Base-by-base conservation (phyloP, 345 rosid genomes). In the Corchorus capsularis region DNA sequence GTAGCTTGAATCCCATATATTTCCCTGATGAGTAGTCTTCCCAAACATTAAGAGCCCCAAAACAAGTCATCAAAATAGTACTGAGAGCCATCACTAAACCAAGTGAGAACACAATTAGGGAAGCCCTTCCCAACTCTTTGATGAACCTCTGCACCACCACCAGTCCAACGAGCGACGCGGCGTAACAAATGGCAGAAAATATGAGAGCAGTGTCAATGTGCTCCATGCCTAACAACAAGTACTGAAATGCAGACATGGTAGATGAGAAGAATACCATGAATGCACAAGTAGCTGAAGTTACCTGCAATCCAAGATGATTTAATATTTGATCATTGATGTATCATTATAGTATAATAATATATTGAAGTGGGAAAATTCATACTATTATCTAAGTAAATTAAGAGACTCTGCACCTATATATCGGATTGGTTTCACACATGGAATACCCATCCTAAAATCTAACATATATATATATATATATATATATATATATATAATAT, bases 61-160 rank as follows among this genome's bases (percentile, higher is more conserved):
- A 93, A 72, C 93, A 86, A 78, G 97, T 93, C 66, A 91, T 87
- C 73, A 94, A 76, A 75, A 91, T 82, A 2, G 93, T 82, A 43
- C 98, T 91, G 83, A 91, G 74, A 34, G 91, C 94, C 98, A 92
- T 92, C 34, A 90, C 98, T 2, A 71, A 86, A 65, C 92, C 81
- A 56, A 94, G 91, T 0, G 93, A 94, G 83, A 94, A 94, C n/a
- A 93, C 96, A 5, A 95, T 93, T 41, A 92, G 81, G 3, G 99
- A 95, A 32, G 94, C 97, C 60, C 98, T 86, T 20, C 98, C 98
- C 13, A 73, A 85, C 65, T 84, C 68, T 11, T 56, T 77, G 78
- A 93, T 83, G 53, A 85, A 89, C 75, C 76, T 87, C 73, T 92
- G 93, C 35, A 93, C 91, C 54, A 94, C 88, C 68, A 86, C 74